These are phyloP conservation scores for Neopestalotiopsis clavispora DNA, from an alignment of 2,329 filamentous ascomycete species.

Conservation along the genomic window DNA sequence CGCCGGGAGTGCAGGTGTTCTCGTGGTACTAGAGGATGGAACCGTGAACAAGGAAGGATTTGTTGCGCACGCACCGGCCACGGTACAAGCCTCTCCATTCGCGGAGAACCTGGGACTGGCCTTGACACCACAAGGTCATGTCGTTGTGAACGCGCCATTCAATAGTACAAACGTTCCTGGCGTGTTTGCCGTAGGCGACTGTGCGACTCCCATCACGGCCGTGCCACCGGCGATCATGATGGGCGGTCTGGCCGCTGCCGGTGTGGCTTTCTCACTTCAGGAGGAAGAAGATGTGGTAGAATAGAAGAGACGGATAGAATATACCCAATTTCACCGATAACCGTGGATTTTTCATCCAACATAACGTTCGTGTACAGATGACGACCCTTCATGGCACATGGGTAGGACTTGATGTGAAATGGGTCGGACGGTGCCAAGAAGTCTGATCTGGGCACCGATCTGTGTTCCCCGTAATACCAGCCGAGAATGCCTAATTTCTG, in stretches of 20 bases:
- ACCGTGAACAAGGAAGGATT: conserved; percentile 42
- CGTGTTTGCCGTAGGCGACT: conserved; percentile 60
- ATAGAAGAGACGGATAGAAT: not conserved
- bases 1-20: conserved; percentile 27
- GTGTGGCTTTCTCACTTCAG: not conserved
- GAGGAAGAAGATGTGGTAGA: not conserved
- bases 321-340: too few relatives aligned
- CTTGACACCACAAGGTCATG: conserved; percentile 44
- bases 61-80: conserved; percentile 41
- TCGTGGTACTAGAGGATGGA: conserved; percentile 40
- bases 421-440: too few relatives aligned
- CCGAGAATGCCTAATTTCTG: too few relatives aligned
- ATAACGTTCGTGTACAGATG: too few relatives aligned
- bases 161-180: conserved; percentile 54
- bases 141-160: conserved; percentile 49
- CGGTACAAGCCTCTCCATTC: conserved; percentile 46
- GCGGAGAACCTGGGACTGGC: conserved; percentile 50
- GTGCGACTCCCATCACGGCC: conserved; percentile 31
- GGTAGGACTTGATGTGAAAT: too few relatives aligned
- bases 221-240: conserved; percentile 33
- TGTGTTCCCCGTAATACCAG: too few relatives aligned
- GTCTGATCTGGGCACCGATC: too few relatives aligned
- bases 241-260: conserved; percentile 20
- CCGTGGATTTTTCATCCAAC: too few relatives aligned
- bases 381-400: too few relatives aligned